A percentile compares a stretch with the other conserved stretches of the same genome.
Conservation (phyloP, 345 rosid species). For the Rubroshorea leprosula region DNA sequence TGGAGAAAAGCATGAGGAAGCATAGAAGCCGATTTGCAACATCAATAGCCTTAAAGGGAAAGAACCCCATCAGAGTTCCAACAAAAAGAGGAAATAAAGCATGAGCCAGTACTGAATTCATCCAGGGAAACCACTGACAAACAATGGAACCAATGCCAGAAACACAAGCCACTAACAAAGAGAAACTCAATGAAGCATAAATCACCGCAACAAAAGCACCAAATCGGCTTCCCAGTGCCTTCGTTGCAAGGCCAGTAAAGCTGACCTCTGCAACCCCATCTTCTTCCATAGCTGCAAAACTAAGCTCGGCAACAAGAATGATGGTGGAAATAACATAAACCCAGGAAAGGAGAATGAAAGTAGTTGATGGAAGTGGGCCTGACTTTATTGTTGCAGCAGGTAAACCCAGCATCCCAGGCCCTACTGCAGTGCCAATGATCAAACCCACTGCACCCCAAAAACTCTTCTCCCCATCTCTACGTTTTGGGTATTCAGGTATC, state of each 20-base stretch:
- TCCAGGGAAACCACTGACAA: slow-evolving; percentile 67
- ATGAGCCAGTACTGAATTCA: slow-evolving; percentile 56
- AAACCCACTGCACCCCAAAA: slow-evolving; percentile 95
- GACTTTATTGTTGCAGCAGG: slow-evolving; percentile 79
- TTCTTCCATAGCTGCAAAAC: slow-evolving; percentile 81
- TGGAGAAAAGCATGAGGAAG: slow-evolving; percentile 65
- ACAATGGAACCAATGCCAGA: slow-evolving; percentile 83
- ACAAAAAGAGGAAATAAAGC: slow-evolving; percentile 54
- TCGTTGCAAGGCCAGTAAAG: slow-evolving; percentile 75
- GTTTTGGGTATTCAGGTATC: slow-evolving; percentile 14
- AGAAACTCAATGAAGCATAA: slow-evolving; percentile 77
- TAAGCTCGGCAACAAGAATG: slow-evolving; percentile 81
- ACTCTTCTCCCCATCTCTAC: slow-evolving; percentile 35
- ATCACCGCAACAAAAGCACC: slow-evolving; percentile 72
- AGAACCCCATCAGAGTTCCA: slow-evolving; percentile 48
- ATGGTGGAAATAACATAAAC: slow-evolving; percentile 79
- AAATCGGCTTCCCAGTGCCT: slow-evolving; percentile 59
- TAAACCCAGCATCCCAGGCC: slow-evolving; percentile 88
- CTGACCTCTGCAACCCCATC: slow-evolving; percentile 79
- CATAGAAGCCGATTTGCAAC: slow-evolving; percentile 57
- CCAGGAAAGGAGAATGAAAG: slow-evolving; percentile 67
- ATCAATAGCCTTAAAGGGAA: slow-evolving; percentile 68
- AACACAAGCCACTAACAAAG: slow-evolving; percentile 82
- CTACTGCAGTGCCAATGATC: slow-evolving; percentile 88
- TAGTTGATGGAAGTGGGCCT: slow-evolving; percentile 66